A percentile compares a stretch with the other conserved stretches of the same genome.
Evolutionary conservation across 1,284 basidiomycete species (phyloP).

Genomic region (Trametes hirsuta): DNA sequence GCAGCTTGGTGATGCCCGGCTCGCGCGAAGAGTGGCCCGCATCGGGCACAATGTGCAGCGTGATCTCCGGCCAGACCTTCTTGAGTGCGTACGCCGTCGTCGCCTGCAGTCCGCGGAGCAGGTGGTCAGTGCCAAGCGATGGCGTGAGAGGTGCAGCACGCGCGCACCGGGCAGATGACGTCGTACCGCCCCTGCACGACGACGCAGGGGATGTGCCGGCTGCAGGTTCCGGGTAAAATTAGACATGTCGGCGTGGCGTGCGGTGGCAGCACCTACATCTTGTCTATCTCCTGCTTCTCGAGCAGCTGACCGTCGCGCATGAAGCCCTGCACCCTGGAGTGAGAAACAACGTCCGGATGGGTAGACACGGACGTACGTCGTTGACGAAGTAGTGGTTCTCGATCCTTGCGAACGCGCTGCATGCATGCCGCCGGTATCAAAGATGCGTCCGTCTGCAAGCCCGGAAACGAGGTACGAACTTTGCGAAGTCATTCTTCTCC

Average conservation of each 20-base stretch:
- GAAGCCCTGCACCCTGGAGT: constrained; percentile 60
- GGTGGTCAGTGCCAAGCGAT: background rate
- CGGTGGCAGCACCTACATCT: constrained; percentile 63
- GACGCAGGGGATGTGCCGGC: constrained; percentile 83
- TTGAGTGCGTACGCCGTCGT: constrained; percentile 82
- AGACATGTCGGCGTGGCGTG: background rate
- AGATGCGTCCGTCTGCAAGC: background rate
- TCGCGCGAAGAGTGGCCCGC: constrained; percentile 91
- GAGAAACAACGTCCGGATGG: background rate
- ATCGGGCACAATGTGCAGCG: constrained; percentile 84
- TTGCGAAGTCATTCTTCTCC: constrained; percentile 75
- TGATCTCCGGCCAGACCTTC: constrained; percentile 82
- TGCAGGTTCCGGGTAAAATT: constrained; percentile 33
- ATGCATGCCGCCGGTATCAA: background rate
- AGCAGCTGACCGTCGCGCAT: constrained; percentile 90
- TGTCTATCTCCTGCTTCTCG: constrained; percentile 83
- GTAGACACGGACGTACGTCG: constrained; percentile 44
- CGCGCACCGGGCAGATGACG: constrained; percentile 73
- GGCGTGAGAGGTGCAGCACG: background rate
- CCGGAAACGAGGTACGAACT: constrained; percentile 48
- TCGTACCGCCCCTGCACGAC: constrained; percentile 90
- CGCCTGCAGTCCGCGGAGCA: constrained; percentile 44
- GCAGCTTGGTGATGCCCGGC: constrained; percentile 68
- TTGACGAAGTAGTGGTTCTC: constrained; percentile 95
- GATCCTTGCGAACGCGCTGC: constrained; percentile 85